Evolutionary conservation across 2,329 filamentous ascomycete genomes (phyloP), one percentile per base, ranked within the genome.

Genomic region (Xylaria sp.): DNA sequence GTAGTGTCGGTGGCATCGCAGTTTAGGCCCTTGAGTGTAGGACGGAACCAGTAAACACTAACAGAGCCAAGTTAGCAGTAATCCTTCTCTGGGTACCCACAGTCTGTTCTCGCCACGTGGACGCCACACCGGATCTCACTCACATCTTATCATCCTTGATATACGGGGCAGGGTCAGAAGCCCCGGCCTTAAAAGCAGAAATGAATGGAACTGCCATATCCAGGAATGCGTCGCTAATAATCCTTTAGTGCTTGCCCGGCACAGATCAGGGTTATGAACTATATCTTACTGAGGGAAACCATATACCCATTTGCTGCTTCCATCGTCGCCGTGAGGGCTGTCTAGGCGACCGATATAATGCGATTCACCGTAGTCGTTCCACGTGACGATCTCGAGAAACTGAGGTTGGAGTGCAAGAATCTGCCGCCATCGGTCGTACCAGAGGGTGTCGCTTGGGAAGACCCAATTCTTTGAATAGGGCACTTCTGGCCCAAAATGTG

Each of bases 391-490:
- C 73, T 70, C 64, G 8, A 70, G n/a, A n/a, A 48, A 70, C 32
- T 80, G 74, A 34, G 87, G 85, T 51, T 82, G 74, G 0, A 87
- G 25, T 7, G 83, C 20, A 80, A 84, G 80, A 80, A 89, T 62
- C 84, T 82, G 74, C 10, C 82, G 78, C 89, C 88, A 90, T 9
- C 89, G 85, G 63, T 87, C 81, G 70, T 83, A 84, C 88, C 89
- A 91, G 13, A 91, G 78, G 65, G 85, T 81, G 72, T 90, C 89
- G n/a, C 87, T 86, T 25, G 84, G 83, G 82, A 87, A 91, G 6
- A 90, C 80, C 88, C 89, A 91, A 75, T 89, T 88, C 79, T 90
- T 90, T 51, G 80, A 77, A 73, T 84, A 90, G 2, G 68, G 64
- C 34, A 67, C 67, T 59, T 69, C 67, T 1, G 52, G 54, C 13